phyloP scores from a whole-genome alignment of 352 stramenopile genomes.

The Phytophthora rubi region DNA sequence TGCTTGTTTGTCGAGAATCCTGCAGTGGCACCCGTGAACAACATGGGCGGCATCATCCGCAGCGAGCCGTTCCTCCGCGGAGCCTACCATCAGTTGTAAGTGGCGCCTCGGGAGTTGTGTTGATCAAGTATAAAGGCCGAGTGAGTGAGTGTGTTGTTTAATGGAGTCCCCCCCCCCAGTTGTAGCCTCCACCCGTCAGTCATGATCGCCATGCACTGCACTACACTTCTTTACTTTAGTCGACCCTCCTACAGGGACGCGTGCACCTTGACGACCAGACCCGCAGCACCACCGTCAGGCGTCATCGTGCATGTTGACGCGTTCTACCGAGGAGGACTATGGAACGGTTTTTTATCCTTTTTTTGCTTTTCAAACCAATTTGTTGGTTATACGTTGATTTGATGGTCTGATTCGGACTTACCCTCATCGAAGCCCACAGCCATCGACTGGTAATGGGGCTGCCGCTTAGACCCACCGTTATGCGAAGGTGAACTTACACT shows the following conservation, averaged over 20 bases:
- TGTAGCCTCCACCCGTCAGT: slow-evolving; percentile 23
- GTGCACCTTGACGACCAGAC: too few relatives aligned
- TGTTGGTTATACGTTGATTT: too few relatives aligned
- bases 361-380: too few relatives aligned
- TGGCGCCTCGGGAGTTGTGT: too few relatives aligned
- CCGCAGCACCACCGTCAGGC: slow-evolving; percentile 6
- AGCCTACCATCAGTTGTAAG: slow-evolving; percentile 31
- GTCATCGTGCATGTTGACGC: slow-evolving; percentile 21
- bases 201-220: slow-evolving; percentile 19
- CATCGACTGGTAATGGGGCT: too few relatives aligned
- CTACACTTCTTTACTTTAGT: slow-evolving; percentile 24
- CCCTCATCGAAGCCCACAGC: too few relatives aligned
- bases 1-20: slow-evolving; percentile 47
- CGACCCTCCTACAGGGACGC: not conserved
- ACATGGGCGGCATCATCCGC: slow-evolving; percentile 36
- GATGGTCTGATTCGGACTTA: too few relatives aligned
- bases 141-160: slow-evolving; percentile 11
- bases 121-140: too few relatives aligned
- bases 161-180: slow-evolving; percentile 14
- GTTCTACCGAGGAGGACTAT: slow-evolving; percentile 2
- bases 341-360: too few relatives aligned
- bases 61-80: slow-evolving; percentile 37
- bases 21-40: slow-evolving; percentile 23
- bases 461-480: too few relatives aligned
- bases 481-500: too few relatives aligned